phyloP scores from a whole-genome alignment of 2,329 filamentous ascomycete genomes.

The Penicillium aurantiogriseum region DNA sequence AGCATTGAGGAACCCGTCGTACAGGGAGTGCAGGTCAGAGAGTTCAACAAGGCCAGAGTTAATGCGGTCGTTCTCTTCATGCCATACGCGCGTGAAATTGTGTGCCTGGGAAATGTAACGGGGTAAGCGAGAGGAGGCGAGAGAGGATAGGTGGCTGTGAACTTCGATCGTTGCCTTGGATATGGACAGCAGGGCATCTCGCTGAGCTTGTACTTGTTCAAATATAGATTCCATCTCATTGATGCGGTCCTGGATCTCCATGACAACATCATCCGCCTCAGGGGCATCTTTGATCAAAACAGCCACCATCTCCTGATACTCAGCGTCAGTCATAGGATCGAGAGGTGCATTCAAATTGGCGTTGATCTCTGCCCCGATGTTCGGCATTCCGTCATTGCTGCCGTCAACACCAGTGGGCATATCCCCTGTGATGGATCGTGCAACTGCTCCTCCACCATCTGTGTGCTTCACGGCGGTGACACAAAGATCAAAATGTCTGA shows the following conservation, averaged over 20 bases:
- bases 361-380: constrained; percentile 34
- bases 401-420: constrained; percentile 53
- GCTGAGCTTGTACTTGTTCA: constrained; percentile 61
- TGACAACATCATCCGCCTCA: constrained; percentile 62
- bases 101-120: constrained; percentile 49
- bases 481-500: constrained; percentile 88
- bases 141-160: constrained; percentile 64
- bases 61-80: constrained; percentile 70
- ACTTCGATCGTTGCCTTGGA: constrained; percentile 62
- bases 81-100: constrained; percentile 60
- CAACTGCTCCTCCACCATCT: constrained; percentile 72
- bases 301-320: constrained; percentile 77
- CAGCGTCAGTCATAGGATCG: constrained; percentile 70
- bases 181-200: constrained; percentile 55
- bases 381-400: constrained; percentile 31
- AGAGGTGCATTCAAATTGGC: constrained; percentile 49
- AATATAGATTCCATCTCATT: constrained; percentile 74
- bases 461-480: constrained; percentile 88
- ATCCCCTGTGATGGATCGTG: constrained; percentile 65
- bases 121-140: constrained; percentile 62
- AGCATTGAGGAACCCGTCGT: constrained; percentile 78
- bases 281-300: constrained; percentile 62
- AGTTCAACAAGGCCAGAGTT: constrained; percentile 70
- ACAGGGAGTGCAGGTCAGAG: constrained; percentile 74
- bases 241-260: constrained; percentile 71